A percentile compares a stretch with the other conserved stretches of the same genome.
phyloP scores from a whole-genome alignment of 768 basidiomycete genomes.

The Panellus pusillus region DNA sequence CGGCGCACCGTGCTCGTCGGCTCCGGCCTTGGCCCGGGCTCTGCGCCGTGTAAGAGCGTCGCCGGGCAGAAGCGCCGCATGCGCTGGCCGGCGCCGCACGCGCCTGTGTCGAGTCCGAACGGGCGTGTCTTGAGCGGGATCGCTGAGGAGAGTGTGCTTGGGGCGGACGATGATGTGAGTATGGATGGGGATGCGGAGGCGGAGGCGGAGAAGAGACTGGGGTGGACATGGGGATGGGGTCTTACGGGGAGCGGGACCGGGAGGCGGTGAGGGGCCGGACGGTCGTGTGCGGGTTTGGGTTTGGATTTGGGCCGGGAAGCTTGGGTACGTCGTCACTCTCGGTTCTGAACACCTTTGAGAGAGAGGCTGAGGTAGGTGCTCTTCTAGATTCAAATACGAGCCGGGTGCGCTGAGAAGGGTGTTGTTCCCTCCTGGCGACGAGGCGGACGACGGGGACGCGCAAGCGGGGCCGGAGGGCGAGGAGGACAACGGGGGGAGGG shows the following conservation, averaged over 20 bases:
- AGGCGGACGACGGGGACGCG: neutral
- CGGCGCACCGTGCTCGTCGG: conserved; percentile 52
- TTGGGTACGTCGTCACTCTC: conserved; percentile 41
- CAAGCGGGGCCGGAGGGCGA: neutral
- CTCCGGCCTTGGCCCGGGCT: no score
- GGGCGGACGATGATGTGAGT: conserved; percentile 35
- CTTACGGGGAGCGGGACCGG: conserved; percentile 34
- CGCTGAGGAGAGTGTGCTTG: conserved; percentile 3
- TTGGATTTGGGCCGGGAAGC: conserved; percentile 32
- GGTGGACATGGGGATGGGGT: conserved; percentile 22
- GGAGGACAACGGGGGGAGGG: conserved; percentile 2
- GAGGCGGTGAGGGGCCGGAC: conserved; percentile 44
- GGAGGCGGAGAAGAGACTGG: conserved; percentile 21
- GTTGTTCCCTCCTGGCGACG: neutral
- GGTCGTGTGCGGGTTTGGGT: conserved; percentile 46
- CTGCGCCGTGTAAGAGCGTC: conserved; percentile 15
- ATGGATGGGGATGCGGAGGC: no score
- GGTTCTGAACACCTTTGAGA: neutral
- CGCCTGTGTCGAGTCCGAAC: conserved; percentile 29
- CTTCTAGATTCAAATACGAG: conserved; percentile 56
- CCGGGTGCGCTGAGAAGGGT: conserved; percentile 26
- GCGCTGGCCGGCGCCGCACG: conserved; percentile 29
- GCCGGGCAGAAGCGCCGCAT: conserved; percentile 46
- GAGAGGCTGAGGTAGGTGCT: neutral
- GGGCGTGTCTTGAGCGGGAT: conserved; percentile 42